Evolutionary conservation across 805 yeast species (phyloP), one percentile per base, ranked within the genome.

Genomic region (Wickerhamiella spandovensis): DNA sequence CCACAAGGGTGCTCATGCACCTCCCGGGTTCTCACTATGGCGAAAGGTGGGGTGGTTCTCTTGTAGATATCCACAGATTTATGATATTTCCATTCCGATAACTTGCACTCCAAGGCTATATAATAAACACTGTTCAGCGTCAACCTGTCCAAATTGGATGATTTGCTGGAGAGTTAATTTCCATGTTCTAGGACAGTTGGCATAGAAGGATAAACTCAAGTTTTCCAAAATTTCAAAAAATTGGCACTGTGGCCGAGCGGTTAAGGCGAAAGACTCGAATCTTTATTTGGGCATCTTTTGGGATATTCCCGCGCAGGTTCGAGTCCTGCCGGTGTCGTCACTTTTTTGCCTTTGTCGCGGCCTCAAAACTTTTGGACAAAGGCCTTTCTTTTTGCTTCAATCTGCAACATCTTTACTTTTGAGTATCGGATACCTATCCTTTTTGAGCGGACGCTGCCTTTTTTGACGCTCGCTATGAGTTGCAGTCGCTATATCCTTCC

Each of bases 251-350:
- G 60, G 52, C 59, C 59, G 59, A 56, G 59, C 53, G 59, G 59
- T 56, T 56, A 56, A 56, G 59, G 59, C 52, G 59, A 54, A 49
- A 55, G 60, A 56, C 57, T 56, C 57, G 60, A 56, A 56, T 54
- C 51, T 28, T 30, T 22, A 32, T 50, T 46, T 44, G 43, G 59
- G 42, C 48, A 56, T 56, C 60, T 55, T 49, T 56, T 56, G 58
- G 58, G 60, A 55, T 56, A 45, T 51, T 56, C 60, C 58, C 58
- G 60, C 60, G 58, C 58, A 55, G 60, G 60, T 56, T 56, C 60
- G 60, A 56, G 55, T 56, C 60, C 60, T 55, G 58, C 58, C 49
- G 57, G 56, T 55, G 58, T 54, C 60, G 60, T 30, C 37, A 50
- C 47, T 30, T 55, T 51, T 52, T 49, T 48, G 23, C 13, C 18